These are phyloP conservation scores for Coniochaeta sp. DNA, from an alignment of 2,329 filamentous ascomycete genomes.

Conservation along the genomic window DNA sequence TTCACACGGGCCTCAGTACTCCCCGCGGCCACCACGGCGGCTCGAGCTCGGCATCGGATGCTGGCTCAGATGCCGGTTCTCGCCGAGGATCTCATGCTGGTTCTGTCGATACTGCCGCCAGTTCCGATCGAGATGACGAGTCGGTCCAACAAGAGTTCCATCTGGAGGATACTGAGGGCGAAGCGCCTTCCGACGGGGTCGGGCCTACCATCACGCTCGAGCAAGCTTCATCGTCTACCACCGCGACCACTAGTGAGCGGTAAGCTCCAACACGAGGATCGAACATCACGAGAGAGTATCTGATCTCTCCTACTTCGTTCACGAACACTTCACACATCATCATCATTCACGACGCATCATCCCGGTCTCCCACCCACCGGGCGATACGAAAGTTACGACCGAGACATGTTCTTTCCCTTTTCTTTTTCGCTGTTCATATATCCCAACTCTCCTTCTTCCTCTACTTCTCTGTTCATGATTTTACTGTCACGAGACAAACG, in stretches of 20 bases:
- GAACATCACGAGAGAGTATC: not conserved
- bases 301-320: not conserved
- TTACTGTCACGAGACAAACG: not conserved
- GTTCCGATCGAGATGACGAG: not conserved
- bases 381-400: conserved; percentile 1
- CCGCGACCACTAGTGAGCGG: not conserved
- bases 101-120: not conserved
- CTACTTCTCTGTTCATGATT: not conserved
- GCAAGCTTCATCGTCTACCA: not conserved
- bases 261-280: not conserved
- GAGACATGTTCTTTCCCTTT: conserved; percentile 7
- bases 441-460: not conserved
- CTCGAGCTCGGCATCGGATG: conserved; percentile 1
- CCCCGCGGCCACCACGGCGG: conserved; percentile 13
- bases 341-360: not conserved
- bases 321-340: not conserved
- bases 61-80: conserved; percentile 12
- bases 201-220: not conserved
- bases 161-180: not conserved
- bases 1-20: conserved; percentile 26
- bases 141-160: not conserved
- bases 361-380: not conserved
- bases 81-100: not conserved
- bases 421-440: conserved; percentile 8
- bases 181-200: not conserved